phyloP scores from a whole-genome alignment of 2,329 filamentous ascomycete species.

The Blumeriella jaapii region DNA sequence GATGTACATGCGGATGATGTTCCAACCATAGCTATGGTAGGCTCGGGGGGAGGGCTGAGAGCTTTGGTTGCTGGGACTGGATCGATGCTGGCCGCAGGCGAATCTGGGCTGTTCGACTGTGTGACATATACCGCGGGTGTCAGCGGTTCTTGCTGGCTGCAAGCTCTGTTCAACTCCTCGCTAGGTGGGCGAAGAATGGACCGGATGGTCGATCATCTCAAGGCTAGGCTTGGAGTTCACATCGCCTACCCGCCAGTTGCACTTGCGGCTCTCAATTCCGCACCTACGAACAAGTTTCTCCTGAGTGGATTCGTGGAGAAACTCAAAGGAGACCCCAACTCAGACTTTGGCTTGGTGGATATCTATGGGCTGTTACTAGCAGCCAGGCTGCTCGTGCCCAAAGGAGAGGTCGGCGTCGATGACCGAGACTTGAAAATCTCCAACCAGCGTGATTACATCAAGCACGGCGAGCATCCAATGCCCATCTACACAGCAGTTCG shows the following conservation, averaged over 20 bases:
- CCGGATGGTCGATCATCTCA: conserved; percentile 71
- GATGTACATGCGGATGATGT: conserved; percentile 90
- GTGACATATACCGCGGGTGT: conserved; percentile 92
- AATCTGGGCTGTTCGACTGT: conserved; percentile 87
- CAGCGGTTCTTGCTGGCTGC: conserved; percentile 92
- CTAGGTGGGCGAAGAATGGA: conserved; percentile 57
- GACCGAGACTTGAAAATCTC: conserved; percentile 81
- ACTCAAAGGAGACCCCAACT: conserved; percentile 66
- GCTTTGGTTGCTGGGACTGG: conserved; percentile 85
- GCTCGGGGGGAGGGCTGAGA: conserved; percentile 81
- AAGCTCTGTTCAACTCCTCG: conserved; percentile 75
- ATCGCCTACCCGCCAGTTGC: conserved; percentile 87
- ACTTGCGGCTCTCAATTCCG: conserved; percentile 67
- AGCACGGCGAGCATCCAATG: conserved; percentile 69
- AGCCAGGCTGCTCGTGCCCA: conserved; percentile 74
- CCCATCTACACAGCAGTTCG: conserved; percentile 94
- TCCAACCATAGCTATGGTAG: conserved; percentile 85
- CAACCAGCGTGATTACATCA: conserved; percentile 66
- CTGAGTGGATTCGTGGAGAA: conserved; percentile 86
- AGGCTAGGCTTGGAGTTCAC: conserved; percentile 72
- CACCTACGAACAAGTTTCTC: conserved; percentile 87
- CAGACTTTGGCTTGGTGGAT: conserved; percentile 84
- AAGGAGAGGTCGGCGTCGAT: conserved; percentile 67
- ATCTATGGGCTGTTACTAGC: conserved; percentile 81
- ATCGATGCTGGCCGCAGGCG: conserved; percentile 71